Conservation (phyloP, 2,329 filamentous ascomycete species). For the Teratosphaeria epicoccoides region DNA sequence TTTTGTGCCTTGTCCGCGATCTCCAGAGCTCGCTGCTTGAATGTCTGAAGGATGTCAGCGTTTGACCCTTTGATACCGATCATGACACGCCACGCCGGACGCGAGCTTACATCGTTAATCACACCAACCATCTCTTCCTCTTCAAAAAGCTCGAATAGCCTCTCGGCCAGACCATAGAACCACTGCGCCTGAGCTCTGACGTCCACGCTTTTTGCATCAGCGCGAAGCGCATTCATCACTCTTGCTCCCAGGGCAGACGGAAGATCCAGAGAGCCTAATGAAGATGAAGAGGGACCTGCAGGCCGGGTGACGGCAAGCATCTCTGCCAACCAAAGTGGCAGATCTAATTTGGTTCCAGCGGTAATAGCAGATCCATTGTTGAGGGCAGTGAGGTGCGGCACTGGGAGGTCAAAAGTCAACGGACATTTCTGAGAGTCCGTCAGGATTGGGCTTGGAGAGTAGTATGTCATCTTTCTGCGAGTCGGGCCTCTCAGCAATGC, state of each 20-base stretch:
- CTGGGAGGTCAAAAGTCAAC: slow-evolving; percentile 84
- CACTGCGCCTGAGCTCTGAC: slow-evolving; percentile 72
- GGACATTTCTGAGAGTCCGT: slow-evolving; percentile 91
- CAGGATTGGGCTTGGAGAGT: slow-evolving; percentile 73
- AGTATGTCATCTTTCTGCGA: slow-evolving; percentile 47
- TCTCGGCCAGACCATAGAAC: slow-evolving; percentile 76
- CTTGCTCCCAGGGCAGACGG: slow-evolving; percentile 65
- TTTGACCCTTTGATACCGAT: background rate
- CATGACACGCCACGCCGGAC: background rate
- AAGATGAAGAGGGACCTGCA: slow-evolving; percentile 31
- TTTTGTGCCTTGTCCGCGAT: slow-evolving; percentile 86
- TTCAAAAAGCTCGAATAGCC: slow-evolving; percentile 84
- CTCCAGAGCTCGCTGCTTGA: slow-evolving; percentile 68
- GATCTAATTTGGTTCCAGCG: slow-evolving; percentile 64
- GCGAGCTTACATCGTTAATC: slow-evolving; percentile 31
- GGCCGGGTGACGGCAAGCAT: slow-evolving; percentile 63
- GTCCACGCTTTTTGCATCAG: slow-evolving; percentile 76
- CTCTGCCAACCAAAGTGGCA: slow-evolving; percentile 90
- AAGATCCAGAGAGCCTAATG: slow-evolving; percentile 70
- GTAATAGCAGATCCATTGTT: slow-evolving; percentile 65
- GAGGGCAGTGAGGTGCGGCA: slow-evolving; percentile 77
- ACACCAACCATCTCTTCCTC: slow-evolving; percentile 68
- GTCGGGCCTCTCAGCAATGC: background rate
- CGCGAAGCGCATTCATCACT: slow-evolving; percentile 81
- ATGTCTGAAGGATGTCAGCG: slow-evolving; percentile 44